These are phyloP conservation scores for Trametes sanguinea DNA, from an alignment of 768 basidiomycete genomes.

Conservation along the genomic window DNA sequence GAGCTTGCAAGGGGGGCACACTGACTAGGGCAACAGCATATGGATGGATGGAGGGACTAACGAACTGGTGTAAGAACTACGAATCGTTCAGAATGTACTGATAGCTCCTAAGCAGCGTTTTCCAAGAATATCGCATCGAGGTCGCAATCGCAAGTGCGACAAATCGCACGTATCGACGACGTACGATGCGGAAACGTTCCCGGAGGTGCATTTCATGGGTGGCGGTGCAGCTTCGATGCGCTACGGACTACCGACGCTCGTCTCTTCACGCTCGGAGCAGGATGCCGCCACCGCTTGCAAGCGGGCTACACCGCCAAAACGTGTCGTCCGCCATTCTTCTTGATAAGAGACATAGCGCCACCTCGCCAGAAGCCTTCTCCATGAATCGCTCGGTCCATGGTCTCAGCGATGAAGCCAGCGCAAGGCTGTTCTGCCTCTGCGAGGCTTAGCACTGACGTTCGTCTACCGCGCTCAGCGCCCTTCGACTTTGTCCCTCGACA, in stretches of 20 bases:
- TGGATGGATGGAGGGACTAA: neutral
- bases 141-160: no score
- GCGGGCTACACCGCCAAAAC: neutral
- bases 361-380: constrained; percentile 2
- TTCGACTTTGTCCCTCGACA: no score
- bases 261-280: constrained; percentile 1
- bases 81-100: neutral
- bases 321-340: neutral
- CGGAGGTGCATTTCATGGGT: no score
- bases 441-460: no score
- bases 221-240: no score
- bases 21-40: neutral
- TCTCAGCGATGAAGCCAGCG: no score
- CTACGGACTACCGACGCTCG: neutral
- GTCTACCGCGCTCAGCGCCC: no score
- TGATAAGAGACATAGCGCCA: neutral
- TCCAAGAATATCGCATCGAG: neutral
- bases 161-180: no score
- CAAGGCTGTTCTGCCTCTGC: no score
- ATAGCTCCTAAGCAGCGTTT: constrained; percentile 1
- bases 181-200: no score
- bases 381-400: neutral
- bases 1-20: neutral
- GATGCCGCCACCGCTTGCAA: constrained; percentile 1
- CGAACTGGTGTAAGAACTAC: constrained; percentile 2